These are phyloP conservation scores for Beauveria pseudobassiana DNA, from an alignment of 2,329 filamentous ascomycete species.

Conservation along the genomic window DNA sequence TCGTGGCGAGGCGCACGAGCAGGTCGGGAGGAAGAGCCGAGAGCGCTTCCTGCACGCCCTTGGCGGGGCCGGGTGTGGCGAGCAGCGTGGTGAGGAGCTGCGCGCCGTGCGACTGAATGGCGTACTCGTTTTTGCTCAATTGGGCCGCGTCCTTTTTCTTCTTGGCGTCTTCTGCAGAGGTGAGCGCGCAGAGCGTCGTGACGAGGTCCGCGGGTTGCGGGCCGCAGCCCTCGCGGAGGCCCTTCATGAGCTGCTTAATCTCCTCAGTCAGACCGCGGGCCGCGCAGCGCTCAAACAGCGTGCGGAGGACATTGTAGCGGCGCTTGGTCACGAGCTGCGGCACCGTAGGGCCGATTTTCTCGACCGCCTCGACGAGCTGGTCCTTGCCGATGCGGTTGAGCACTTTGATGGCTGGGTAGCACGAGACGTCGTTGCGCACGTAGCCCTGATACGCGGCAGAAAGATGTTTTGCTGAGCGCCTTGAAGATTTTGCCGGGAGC, in stretches of 20 bases:
- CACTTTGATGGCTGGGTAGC: slow-evolving; percentile 77
- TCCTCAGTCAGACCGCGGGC: slow-evolving; percentile 55
- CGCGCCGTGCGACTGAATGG: slow-evolving; percentile 61
- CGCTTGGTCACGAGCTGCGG: slow-evolving; percentile 65
- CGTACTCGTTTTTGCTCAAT: slow-evolving; percentile 48
- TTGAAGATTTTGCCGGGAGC: slow-evolving; percentile 89
- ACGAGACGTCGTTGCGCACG: slow-evolving; percentile 82
- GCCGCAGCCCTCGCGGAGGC: slow-evolving; percentile 41
- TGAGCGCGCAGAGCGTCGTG: slow-evolving; percentile 41
- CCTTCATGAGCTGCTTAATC: slow-evolving; percentile 39
- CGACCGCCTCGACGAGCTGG: slow-evolving; percentile 67
- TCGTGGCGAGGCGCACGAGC: slow-evolving; percentile 56
- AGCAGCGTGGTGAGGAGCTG: slow-evolving; percentile 77
- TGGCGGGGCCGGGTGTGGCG: slow-evolving; percentile 61
- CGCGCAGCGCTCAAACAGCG: slow-evolving; percentile 74
- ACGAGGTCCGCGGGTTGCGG: slow-evolving; percentile 39
- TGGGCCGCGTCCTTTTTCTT: slow-evolving; percentile 30
- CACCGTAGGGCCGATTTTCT: slow-evolving; percentile 66
- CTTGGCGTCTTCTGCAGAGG: slow-evolving; percentile 25
- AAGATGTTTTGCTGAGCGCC: slow-evolving; percentile 74
- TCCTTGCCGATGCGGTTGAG: slow-evolving; percentile 81
- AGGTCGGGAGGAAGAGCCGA: slow-evolving; percentile 48
- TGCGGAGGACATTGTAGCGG: slow-evolving; percentile 71
- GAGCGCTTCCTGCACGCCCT: slow-evolving; percentile 67
- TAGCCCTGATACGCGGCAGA: slow-evolving; percentile 72